Evolutionary conservation across 257 asterid genomes (phyloP).

Genomic region (Fraxinus pennsylvanica): DNA sequence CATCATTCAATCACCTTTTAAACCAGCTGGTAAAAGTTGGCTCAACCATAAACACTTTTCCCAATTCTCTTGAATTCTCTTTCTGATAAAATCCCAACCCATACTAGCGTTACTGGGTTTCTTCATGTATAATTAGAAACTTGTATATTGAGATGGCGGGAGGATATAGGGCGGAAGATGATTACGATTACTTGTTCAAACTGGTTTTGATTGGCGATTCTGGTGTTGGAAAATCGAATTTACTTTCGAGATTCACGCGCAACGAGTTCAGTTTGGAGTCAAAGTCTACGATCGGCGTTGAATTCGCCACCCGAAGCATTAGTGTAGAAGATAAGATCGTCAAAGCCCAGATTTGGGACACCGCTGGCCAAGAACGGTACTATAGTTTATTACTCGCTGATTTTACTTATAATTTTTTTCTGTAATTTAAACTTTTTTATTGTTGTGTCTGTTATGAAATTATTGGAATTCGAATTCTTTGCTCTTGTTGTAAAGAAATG

Average conservation of each 20-base stretch:
- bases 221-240: constrained; percentile 34
- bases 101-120: background rate
- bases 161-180: constrained; percentile 36
- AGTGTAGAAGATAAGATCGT: constrained; percentile 35
- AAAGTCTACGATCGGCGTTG: constrained; percentile 37
- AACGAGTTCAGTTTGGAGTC: constrained; percentile 36
- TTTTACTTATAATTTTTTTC: background rate
- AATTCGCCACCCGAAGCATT: constrained; percentile 36
- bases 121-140: background rate
- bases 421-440: background rate
- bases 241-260: constrained; percentile 29
- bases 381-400: background rate
- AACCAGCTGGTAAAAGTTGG: background rate
- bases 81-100: background rate
- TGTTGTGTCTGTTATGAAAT: background rate
- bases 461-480: background rate
- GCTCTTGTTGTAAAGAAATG: constrained; percentile 3
- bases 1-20: background rate
- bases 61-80: background rate
- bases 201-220: constrained; percentile 38
- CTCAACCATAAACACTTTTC: background rate
- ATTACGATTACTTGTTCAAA: constrained; percentile 38
- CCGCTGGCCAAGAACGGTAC: constrained; percentile 37
- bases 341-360: constrained; percentile 42
- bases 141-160: constrained; percentile 20